phyloP scores from a whole-genome alignment of 345 rosid species.

The Rhodamnia rubescens region DNA sequence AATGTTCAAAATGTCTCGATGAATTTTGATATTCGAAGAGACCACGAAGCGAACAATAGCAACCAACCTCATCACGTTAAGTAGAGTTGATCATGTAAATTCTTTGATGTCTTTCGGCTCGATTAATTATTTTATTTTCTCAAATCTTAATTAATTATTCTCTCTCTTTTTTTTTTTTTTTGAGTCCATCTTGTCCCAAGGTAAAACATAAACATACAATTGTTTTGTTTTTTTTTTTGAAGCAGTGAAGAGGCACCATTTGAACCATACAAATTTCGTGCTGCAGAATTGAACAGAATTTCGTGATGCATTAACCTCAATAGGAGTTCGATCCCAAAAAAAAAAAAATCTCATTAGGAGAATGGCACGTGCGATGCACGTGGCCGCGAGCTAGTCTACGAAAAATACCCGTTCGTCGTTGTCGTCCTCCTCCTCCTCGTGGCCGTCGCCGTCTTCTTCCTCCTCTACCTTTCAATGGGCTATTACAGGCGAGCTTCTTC shows the following conservation, averaged over 20 bases:
- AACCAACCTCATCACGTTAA: not conserved
- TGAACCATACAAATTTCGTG: not conserved
- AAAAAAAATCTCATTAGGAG: too few species aligned
- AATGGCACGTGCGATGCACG: not conserved
- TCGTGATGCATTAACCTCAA: too few species aligned
- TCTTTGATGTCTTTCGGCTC: not conserved
- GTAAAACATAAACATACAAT: not conserved
- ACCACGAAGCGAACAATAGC: not conserved
- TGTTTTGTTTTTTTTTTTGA: not conserved
- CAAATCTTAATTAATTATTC: not conserved
- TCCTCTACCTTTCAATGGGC: not conserved
- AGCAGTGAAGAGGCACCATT: not conserved
- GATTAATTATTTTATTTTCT: not conserved
- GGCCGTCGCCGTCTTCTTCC: not conserved
- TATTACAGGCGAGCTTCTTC: not conserved
- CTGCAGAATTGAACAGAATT: not conserved
- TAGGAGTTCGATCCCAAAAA: too few species aligned
- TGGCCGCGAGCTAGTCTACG: not conserved
- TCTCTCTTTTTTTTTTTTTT: not conserved
- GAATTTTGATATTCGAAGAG: not conserved
- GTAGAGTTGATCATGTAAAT: not conserved
- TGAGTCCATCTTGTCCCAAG: too few species aligned
- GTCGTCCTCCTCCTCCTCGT: not conserved
- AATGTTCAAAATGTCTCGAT: not conserved
- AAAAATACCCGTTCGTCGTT: not conserved